Evolutionary conservation across 345 rosid species (phyloP), one percentile per base, ranked within the genome.

Genomic region (Populus alba): DNA sequence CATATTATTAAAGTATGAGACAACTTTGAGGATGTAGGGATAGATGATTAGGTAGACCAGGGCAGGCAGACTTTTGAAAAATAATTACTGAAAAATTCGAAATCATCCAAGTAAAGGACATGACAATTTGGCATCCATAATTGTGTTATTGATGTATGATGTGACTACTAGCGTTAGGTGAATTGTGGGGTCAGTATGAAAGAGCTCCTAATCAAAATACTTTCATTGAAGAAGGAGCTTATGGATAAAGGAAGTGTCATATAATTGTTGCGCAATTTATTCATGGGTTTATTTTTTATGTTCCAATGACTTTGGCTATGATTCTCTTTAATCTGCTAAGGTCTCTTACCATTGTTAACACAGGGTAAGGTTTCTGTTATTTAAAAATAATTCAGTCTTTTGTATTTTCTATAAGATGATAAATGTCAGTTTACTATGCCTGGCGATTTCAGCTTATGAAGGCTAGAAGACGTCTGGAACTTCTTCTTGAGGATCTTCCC

Each of bases 401-500:
- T 25, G 25, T 78, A 10, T 78, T 20, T 20, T 38, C n/a, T 6
- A 33, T 49, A 55, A 65, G 75, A 72, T 75, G 43, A 35, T 39
- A 10, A 80, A n/a, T 71, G 25, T 67, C 17, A 31, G 38, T 59
- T 62, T 77, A 11, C 62, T 6, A 37, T 79, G 41, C 73, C 23
- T 37, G 78, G 15, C 81, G 72, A 71, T 81, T 78, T 83, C 86
- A 95, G 99, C 99, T 96, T 81, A 85, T 86, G 90, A 94, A 86
- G 90, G 86, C 99, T 57, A 80, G 88, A 78, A 87, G 86, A 77
- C 84, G 95, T 80, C 85, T 93, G 81, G 99, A 96, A 83, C 91
- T 90, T 79, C 88, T 90, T 75, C 94, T 96, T 35, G 99, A 94
- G 88, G 97, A 90, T 87, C 92, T 94, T 85, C 99, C 97, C 23